Conservation (phyloP, 805 yeast genomes). For the Zygotorulaspora danielsina region DNA sequence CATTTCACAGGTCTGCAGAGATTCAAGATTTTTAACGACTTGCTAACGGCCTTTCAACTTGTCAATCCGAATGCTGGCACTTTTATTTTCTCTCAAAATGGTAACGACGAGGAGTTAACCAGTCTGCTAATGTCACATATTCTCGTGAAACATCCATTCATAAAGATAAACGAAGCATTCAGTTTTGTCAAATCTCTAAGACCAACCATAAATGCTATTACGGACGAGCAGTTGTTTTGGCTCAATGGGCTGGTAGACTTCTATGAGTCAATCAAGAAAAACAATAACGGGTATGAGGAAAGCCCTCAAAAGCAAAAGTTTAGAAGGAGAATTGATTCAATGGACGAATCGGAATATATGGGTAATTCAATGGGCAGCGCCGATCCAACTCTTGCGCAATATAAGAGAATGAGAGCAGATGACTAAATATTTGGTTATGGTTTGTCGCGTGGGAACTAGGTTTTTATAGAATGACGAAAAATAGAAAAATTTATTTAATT, state of each 20-base stretch:
- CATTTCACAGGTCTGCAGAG: slow-evolving; percentile 18
- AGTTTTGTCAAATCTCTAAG: slow-evolving; percentile 29
- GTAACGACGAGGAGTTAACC: slow-evolving; percentile 28
- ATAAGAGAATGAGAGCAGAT: slow-evolving; percentile 8
- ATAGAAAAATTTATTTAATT: not conserved
- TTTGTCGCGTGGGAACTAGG: too few species aligned
- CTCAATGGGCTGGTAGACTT: slow-evolving; percentile 24
- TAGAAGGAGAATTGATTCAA: slow-evolving; percentile 7
- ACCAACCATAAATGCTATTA: slow-evolving; percentile 20
- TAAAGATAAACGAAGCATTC: slow-evolving; percentile 28
- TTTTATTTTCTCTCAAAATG: slow-evolving; percentile 26
- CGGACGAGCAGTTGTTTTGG: slow-evolving; percentile 25
- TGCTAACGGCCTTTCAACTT: slow-evolving; percentile 25
- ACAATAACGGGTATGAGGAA: not conserved
- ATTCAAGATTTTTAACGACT: slow-evolving; percentile 29
- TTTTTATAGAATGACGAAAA: slow-evolving; percentile 2
- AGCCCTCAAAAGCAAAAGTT: slow-evolving; percentile 3
- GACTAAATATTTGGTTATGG: slow-evolving; percentile 1
- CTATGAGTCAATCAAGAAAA: slow-evolving; percentile 15
- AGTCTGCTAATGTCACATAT: slow-evolving; percentile 27
- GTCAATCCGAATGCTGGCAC: slow-evolving; percentile 19
- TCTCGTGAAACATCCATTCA: slow-evolving; percentile 23
- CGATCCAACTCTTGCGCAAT: slow-evolving; percentile 2
- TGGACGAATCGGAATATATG: slow-evolving; percentile 2
- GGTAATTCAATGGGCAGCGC: slow-evolving; percentile 6